These are phyloP conservation scores for Talaromyces ruber DNA, from an alignment of 495 filamentous ascomycete species.

Conservation along the genomic window DNA sequence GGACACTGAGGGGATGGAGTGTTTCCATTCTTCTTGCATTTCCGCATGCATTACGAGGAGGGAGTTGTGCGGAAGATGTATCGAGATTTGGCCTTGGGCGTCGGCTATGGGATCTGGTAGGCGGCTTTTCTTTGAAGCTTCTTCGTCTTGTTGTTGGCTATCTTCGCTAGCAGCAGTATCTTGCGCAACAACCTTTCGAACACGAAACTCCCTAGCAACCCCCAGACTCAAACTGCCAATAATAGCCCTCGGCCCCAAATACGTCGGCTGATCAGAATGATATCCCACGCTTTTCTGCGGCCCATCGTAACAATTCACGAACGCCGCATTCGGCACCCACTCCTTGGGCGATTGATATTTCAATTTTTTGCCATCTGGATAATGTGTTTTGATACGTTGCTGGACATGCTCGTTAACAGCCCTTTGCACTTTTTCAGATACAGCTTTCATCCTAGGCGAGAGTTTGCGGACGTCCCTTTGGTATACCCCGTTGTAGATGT, in stretches of 20 bases:
- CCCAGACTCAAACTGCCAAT: constrained; percentile 89
- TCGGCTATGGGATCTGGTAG: constrained; percentile 36
- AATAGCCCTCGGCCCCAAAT: constrained; percentile 76
- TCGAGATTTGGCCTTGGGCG: constrained; percentile 73
- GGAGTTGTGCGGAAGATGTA: constrained; percentile 90
- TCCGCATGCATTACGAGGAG: constrained; percentile 92
- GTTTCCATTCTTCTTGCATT: constrained; percentile 53
- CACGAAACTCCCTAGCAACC: constrained; percentile 82
- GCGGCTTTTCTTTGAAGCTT: constrained; percentile 7
- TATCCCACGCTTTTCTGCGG: constrained; percentile 76
- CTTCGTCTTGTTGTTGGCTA: constrained; percentile 9
- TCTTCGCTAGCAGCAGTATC: constrained; percentile 30
- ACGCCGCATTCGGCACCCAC: constrained; percentile 83
- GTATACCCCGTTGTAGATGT: constrained; percentile 72
- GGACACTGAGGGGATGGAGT: constrained; percentile 60
- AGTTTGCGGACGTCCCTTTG: constrained; percentile 66
- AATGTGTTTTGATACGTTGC: constrained; percentile 51
- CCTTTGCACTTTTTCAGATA: constrained; percentile 56
- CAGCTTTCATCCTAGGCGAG: constrained; percentile 59
- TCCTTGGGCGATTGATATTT: constrained; percentile 52
- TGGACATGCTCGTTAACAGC: constrained; percentile 69
- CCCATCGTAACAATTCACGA: constrained; percentile 89
- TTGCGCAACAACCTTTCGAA: constrained; percentile 60
- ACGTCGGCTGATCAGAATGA: constrained; percentile 88
- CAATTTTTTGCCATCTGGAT: constrained; percentile 61